Evolutionary conservation across 768 basidiomycete species (phyloP).

Genomic region (Lentinus tigrinus): DNA sequence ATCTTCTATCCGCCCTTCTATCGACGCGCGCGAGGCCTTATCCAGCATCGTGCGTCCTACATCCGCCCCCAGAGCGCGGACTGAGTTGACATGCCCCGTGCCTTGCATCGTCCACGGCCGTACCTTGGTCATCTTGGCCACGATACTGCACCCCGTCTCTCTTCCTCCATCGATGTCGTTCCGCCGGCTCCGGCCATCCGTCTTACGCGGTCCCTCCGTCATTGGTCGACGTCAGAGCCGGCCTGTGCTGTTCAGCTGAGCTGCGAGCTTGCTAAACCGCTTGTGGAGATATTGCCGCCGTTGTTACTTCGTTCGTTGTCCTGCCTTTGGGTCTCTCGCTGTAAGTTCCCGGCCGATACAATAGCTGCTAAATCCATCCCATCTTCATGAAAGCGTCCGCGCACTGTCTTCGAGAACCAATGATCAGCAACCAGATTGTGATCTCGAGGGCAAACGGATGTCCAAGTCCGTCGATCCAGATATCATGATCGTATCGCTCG

Average conservation of each 20-base stretch:
- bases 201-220: no score
- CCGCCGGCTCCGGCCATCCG: no score
- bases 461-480: background rate
- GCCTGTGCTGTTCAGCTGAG: no score
- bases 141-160: background rate
- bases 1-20: constrained; percentile 14
- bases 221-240: no score
- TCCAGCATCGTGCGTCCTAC: background rate
- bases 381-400: background rate
- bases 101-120: background rate
- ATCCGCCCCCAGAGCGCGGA: background rate
- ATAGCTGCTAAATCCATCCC: background rate
- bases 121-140: no score
- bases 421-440: background rate
- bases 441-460: background rate
- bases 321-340: no score
- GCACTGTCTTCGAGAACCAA: background rate
- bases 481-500: background rate
- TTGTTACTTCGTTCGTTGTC: no score
- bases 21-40: constrained; percentile 5
- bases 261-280: no score
- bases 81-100: background rate
- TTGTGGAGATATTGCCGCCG: no score
- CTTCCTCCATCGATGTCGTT: background rate
- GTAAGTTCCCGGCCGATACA: no score